A percentile compares a stretch with the other conserved stretches of the same genome.
These are phyloP conservation scores for Didymella lethalis DNA, from an alignment of 2,329 filamentous ascomycete genomes.

Conservation along the genomic window DNA sequence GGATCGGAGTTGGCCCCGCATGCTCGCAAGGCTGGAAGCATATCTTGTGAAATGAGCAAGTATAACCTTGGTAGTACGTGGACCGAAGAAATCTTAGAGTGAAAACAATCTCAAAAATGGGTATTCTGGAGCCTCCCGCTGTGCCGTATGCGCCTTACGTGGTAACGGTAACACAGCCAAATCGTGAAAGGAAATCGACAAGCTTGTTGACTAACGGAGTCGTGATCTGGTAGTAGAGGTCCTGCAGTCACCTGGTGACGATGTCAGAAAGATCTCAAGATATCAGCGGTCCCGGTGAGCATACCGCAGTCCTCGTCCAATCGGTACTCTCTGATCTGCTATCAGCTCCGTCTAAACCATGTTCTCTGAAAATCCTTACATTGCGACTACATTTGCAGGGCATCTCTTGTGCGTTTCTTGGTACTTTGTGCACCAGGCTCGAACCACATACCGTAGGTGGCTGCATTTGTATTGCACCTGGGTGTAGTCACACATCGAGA, in stretches of 20 bases:
- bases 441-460: slow-evolving; percentile 63
- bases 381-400: slow-evolving; percentile 62
- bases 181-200: slow-evolving; percentile 21
- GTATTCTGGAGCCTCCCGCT: slow-evolving; percentile 44
- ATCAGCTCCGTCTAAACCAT: slow-evolving; percentile 20
- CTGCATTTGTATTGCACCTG: slow-evolving; percentile 65
- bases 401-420: slow-evolving; percentile 64
- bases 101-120: slow-evolving; percentile 38
- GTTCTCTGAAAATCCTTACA: slow-evolving; percentile 44
- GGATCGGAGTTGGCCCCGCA: slow-evolving; percentile 29
- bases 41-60: not conserved
- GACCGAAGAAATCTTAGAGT: slow-evolving; percentile 30
- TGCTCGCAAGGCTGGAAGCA: not conserved
- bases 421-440: slow-evolving; percentile 64
- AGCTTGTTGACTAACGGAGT: slow-evolving; percentile 18
- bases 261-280: slow-evolving; percentile 23
- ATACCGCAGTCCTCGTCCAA: slow-evolving; percentile 58
- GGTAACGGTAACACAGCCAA: slow-evolving; percentile 25
- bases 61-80: slow-evolving; percentile 35
- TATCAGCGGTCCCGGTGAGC: slow-evolving; percentile 20
- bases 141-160: slow-evolving; percentile 44
- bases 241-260: slow-evolving; percentile 47
- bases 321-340: slow-evolving; percentile 54
- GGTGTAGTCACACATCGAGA: slow-evolving; percentile 65
- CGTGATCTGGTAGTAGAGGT: slow-evolving; percentile 29